Percentiles rank a stretch among this genome's conserved stretches.
Conservation (phyloP, 306 rosid genomes). For the Cucurbita ficifolia region DNA sequence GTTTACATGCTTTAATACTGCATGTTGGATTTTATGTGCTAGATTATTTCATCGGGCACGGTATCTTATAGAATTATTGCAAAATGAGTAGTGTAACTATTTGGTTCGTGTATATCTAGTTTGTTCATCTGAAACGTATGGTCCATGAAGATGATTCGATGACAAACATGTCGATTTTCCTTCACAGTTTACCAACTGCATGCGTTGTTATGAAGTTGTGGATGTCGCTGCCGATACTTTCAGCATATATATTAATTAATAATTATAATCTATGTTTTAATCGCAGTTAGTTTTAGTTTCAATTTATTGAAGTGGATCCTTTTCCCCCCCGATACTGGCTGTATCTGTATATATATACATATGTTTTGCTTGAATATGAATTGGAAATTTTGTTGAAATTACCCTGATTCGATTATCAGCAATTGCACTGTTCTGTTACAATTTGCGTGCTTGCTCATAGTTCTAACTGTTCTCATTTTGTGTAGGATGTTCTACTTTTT, state of each 20-base stretch:
- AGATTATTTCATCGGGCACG: not conserved
- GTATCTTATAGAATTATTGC: not conserved
- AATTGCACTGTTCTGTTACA: not conserved
- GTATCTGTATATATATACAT: not conserved
- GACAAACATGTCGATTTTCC: not conserved
- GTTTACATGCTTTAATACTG: not conserved
- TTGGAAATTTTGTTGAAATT: not conserved
- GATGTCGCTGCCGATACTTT: not conserved
- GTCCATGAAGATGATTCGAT: not conserved
- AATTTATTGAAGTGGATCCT: not conserved
- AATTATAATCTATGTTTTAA: not conserved
- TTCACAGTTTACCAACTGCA: not conserved
- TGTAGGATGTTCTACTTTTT: constrained; percentile 88
- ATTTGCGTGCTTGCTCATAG: not conserved
- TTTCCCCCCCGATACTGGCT: not conserved
- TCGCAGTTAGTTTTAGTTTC: not conserved
- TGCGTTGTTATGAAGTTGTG: not conserved
- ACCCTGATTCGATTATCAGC: not conserved
- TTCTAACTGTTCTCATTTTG: constrained; percentile 1
- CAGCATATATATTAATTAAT: not conserved
- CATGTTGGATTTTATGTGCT: not conserved
- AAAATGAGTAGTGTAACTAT: not conserved
- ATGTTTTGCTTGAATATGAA: not conserved
- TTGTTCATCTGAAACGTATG: not conserved
- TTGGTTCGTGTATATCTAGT: not conserved